Evolutionary conservation across 768 basidiomycete species (phyloP), one percentile per base, ranked within the genome.

Genomic region (Postia placenta): DNA sequence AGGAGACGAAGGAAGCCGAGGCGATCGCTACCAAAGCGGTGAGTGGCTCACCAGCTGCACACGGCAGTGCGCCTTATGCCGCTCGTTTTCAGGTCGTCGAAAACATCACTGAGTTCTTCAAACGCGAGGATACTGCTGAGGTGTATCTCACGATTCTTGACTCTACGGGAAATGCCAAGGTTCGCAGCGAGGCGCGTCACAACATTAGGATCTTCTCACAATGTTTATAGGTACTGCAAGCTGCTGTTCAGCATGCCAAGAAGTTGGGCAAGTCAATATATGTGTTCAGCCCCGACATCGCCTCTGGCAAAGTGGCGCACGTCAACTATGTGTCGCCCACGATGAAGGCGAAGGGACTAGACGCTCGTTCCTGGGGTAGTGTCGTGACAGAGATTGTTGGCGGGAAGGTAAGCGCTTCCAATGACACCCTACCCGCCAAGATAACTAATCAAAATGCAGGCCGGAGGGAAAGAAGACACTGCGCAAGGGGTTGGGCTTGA

Each of bases 391-490:
- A 85, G 28, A 67, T 93, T 7, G 58, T 98, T 9, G 93, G 94
- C 22, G 96, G 96, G 37, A 98, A 95, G 82, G 92, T 91, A 58
- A 58, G 70, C 2, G n/a, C 30, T 17, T 19, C 24, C 38, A 14
- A 39, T 22, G 35, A 26, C 9, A 6, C n/a, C 47, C 43, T 43
- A 15, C 11, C 46, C 37, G 46, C 17, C 9, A 46, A 24, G 24
- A 28, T 47, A 37, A 38, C 33, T 22, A 14, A 20, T 11, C 19
- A 27, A n/a, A 28, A 49, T 45, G 45, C 39, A 93, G 91, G 92
- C 92, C 45, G 96, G 96, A 47, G 96, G 96, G 12, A 97, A 94
- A 67, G 91, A 91, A 51, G 96, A 98, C 30, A 77, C 80, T 48
- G 87, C 87, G 1, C 92, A 94, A 61, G 96, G 96, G 22, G 82